Evolutionary conservation across 176 grass and related monocot genomes (phyloP), one percentile per base, ranked within the genome.

Genomic region (Triticum turgidum): DNA sequence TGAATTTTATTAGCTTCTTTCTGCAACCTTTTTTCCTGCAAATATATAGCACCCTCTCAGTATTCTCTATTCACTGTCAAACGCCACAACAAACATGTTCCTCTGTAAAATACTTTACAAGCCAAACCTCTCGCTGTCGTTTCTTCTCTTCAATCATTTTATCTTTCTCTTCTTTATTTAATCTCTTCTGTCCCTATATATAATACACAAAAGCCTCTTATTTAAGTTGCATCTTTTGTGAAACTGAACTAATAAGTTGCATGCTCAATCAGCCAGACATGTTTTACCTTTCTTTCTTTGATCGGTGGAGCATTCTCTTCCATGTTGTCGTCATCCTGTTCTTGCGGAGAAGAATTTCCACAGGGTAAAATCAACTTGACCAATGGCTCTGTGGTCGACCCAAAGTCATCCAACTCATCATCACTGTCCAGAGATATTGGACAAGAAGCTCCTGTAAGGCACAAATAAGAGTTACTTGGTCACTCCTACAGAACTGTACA

Each of bases 151-250:
- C 76, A 12, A 56, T 20, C 54, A 73, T 27, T 87, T 80, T 85
- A 56, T 61, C 89, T 87, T 91, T 95, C 49, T 94, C 87, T 89
- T 95, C 96, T 82, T 94, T 94, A 18, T 61, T 81, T 87, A 86
- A 82, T 80, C 65, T 91, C 85, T 92, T 95, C 8, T 24, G 70
- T 61, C 7, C 86, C 89, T 91, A 91, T 47, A 90, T 44, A 34
- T 29, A 65, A 84, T 87, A n/a, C 47, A 69, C 61, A 42, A 71
- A 89, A 9, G 20, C 11, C 59, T 32, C 37, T 63, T 34, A 20
- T 65, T 85, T 27, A 61, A 38, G 82, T 7, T 41, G 38, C 74
- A 56, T 44, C 38, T 9, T 22, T 86, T 65, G 8, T 42, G 58
- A 83, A 82, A 58, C 5, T 21, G 6, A 42, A 62, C 24, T 32